Base-by-base conservation (phyloP, 192 early-diverging fungal genomes). In the Gryganskiella cystojenkinii region DNA sequence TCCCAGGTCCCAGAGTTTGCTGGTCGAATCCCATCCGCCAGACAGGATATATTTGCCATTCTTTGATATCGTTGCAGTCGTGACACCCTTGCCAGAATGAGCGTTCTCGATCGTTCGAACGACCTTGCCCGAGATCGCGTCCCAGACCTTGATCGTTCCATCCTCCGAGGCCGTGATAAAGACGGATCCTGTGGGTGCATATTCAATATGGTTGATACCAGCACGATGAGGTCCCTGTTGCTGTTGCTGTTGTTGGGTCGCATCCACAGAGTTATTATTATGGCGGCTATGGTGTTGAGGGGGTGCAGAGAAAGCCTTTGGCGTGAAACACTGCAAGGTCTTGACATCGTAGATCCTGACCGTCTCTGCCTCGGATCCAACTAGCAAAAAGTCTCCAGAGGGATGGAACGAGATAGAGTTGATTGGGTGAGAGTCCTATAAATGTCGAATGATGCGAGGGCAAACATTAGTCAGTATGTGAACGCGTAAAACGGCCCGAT, bases 381-480 rank as follows among this genome's bases (percentile, higher is more conserved):
- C 90, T 2, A 91, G 81, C 34, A 98, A 71, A 79, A 87, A 97
- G 71, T 97, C 95, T 46, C 96, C 97, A 6, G 91, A 92, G 14
- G 97, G 97, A 81, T 99, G 97, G 82, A 99, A 99, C 6, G 87
- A 86, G 10, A 98, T 91, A 7, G 93, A 92, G 31, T 89, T 78
- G 65, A 94, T 91, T 8, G 92, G 84, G 58, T 90, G 87, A 25
- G 92, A 85, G 79, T 98, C 95, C 81, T 90, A 70, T 40, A 4
- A 25, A 31, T 56, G 27, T 25, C n/a, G 33, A 8, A 31, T 28
- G 37, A 14, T 25, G 17, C 19, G 40, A 31, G 0, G 7, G 13
- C 25, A 22, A 60, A 3, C 14, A 33, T 47, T 56, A 52, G 34
- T 25, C n/a, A 14, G 10, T 44, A 34, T 31, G n/a, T 46, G n/a